Percentiles rank a stretch among this genome's conserved stretches.
phyloP scores from a whole-genome alignment of 1,284 basidiomycete species.

The Ceratobasidium sp. region DNA sequence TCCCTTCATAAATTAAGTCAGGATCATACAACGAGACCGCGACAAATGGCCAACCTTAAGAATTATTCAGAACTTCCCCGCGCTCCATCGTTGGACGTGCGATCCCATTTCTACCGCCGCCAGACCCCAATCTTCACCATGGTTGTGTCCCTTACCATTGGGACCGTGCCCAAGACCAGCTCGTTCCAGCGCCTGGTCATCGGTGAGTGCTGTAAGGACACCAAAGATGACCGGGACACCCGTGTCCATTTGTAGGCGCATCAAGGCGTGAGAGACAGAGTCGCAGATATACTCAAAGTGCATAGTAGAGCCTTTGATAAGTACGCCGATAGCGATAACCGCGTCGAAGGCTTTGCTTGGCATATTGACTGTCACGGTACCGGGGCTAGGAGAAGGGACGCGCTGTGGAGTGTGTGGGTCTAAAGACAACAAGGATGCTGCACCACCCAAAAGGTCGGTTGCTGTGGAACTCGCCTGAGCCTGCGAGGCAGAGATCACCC shows the following conservation, averaged over 20 bases:
- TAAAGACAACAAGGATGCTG: constrained; percentile 50
- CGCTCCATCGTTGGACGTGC: constrained; percentile 73
- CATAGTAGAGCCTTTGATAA: constrained; percentile 97
- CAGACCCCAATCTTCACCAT: constrained; percentile 94
- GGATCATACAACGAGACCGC: not conserved
- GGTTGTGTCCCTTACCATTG: constrained; percentile 77
- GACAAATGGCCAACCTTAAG: not conserved
- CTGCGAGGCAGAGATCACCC: constrained; percentile 82
- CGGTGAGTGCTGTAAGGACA: constrained; percentile 88
- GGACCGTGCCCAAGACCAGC: constrained; percentile 77
- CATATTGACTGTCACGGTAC: constrained; percentile 47
- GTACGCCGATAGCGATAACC: constrained; percentile 93
- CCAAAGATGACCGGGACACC: constrained; percentile 97
- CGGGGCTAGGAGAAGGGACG: constrained; percentile 30
- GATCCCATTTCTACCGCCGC: constrained; percentile 93
- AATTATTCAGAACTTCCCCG: constrained; percentile 63
- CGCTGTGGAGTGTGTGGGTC: constrained; percentile 45
- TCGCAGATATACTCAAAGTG: constrained; percentile 99
- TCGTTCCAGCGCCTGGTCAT: constrained; percentile 92
- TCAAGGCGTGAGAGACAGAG: constrained; percentile 87
- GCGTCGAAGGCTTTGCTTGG: constrained; percentile 83
- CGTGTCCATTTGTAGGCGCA: constrained; percentile 91
- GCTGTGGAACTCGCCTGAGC: constrained; percentile 74
- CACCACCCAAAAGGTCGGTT: constrained; percentile 78
- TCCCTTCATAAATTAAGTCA: not conserved